phyloP scores from a whole-genome alignment of 176 grass and related monocot species.

The Lolium perenne region DNA sequence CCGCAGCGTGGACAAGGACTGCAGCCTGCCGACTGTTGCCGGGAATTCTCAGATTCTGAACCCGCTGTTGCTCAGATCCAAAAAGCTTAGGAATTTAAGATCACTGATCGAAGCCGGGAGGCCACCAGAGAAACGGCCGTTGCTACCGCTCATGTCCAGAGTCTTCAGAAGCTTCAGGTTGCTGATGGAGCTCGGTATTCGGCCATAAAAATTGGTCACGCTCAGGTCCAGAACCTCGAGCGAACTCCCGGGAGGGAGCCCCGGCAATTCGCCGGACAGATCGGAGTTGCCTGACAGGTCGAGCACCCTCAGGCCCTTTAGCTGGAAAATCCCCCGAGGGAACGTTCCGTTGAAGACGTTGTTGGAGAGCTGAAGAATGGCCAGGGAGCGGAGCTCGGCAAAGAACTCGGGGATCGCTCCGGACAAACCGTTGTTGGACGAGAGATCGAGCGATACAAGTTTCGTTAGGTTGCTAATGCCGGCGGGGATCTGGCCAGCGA shows the following conservation, averaged over 20 bases:
- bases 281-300: constrained; percentile 50
- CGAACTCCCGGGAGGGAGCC: constrained; percentile 28
- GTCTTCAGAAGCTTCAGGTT: constrained; percentile 37
- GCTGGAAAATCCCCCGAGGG: constrained; percentile 44
- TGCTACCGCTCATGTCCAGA: constrained; percentile 20
- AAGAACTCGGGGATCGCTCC: constrained; percentile 52
- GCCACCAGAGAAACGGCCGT: not conserved
- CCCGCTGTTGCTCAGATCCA: constrained; percentile 45
- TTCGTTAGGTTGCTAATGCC: constrained; percentile 44
- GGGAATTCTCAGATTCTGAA: constrained; percentile 19
- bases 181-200: constrained; percentile 43
- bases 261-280: constrained; percentile 51
- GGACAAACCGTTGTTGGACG: constrained; percentile 40
- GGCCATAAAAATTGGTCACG: constrained; percentile 43
- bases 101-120: constrained; percentile 30
- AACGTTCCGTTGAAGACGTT: constrained; percentile 48
- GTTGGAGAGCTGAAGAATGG: constrained; percentile 46
- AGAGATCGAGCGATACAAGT: constrained; percentile 57
- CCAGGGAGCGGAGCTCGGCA: constrained; percentile 30
- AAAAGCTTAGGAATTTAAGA: constrained; percentile 6
- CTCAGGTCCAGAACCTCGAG: constrained; percentile 54
- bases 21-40: constrained; percentile 12
- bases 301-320: constrained; percentile 43
- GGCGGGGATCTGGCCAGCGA: constrained; percentile 48
- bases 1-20: constrained; percentile 31